Percentiles rank a stretch among this genome's conserved stretches.
These are phyloP conservation scores for Xylaria sp. DNA, from an alignment of 2,329 filamentous ascomycete species.

Conservation along the genomic window DNA sequence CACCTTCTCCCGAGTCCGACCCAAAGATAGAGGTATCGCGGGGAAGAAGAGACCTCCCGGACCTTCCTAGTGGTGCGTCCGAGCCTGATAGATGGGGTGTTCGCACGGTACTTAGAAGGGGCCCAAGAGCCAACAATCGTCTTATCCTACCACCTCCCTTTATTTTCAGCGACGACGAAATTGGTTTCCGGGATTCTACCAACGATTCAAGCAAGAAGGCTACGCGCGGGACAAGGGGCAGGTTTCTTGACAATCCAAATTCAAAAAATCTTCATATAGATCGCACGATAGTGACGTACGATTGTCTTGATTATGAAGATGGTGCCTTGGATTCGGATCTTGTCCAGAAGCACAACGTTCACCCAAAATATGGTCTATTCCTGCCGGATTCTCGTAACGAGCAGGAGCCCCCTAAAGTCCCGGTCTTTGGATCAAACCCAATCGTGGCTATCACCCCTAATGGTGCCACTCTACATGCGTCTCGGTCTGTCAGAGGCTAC, in stretches of 20 bases:
- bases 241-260: slow-evolving; percentile 65
- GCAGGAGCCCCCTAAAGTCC: slow-evolving; percentile 53
- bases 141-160: slow-evolving; percentile 64
- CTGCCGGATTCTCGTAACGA: slow-evolving; percentile 61
- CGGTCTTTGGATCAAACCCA: slow-evolving; percentile 59
- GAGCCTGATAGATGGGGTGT: slow-evolving; percentile 65
- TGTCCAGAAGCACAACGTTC: slow-evolving; percentile 62
- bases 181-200: slow-evolving; percentile 69
- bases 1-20: slow-evolving; percentile 44
- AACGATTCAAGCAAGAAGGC: slow-evolving; percentile 66
- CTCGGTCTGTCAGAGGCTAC: slow-evolving; percentile 53
- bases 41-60: slow-evolving; percentile 47
- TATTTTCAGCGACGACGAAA: slow-evolving; percentile 64
- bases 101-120: slow-evolving; percentile 58
- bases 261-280: slow-evolving; percentile 66
- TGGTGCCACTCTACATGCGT: slow-evolving; percentile 61
- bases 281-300: slow-evolving; percentile 63
- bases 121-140: slow-evolving; percentile 60
- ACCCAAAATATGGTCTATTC: slow-evolving; percentile 66
- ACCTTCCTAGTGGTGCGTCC: slow-evolving; percentile 55
- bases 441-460: slow-evolving; percentile 62
- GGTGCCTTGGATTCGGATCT: slow-evolving; percentile 63
- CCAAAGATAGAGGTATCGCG: slow-evolving; percentile 41
- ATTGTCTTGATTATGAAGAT: slow-evolving; percentile 60
- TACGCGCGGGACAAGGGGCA: slow-evolving; percentile 63